A percentile compares a stretch with the other conserved stretches of the same genome.
These are phyloP conservation scores for Candida dubliniensis DNA, from an alignment of 1,139 yeast genomes.

Conservation along the genomic window DNA sequence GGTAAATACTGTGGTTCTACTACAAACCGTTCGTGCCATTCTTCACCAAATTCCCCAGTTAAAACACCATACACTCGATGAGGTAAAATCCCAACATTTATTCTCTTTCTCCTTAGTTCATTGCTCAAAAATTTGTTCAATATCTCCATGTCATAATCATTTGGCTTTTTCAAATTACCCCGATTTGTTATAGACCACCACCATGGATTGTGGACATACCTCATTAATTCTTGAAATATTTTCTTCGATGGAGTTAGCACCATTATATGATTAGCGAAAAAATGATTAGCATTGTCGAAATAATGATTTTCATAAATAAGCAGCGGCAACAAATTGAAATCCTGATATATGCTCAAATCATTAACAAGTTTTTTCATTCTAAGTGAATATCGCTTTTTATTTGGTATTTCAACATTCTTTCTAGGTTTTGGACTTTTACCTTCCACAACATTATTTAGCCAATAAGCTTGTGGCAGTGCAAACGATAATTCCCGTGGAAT, in stretches of 20 bases:
- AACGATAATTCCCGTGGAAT: conserved; percentile 28
- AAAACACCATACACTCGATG: conserved; percentile 48
- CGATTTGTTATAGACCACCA: conserved; percentile 29
- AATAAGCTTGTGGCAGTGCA: conserved; percentile 42
- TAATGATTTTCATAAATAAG: conserved; percentile 30
- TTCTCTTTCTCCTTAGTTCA: conserved; percentile 19
- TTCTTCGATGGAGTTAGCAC: conserved; percentile 40
- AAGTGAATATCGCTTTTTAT: conserved; percentile 11
- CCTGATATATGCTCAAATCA: conserved; percentile 11
- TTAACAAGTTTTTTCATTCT: conserved; percentile 15
- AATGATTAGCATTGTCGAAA: conserved; percentile 28
- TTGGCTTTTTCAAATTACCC: conserved; percentile 18
- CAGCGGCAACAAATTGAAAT: conserved; percentile 19
- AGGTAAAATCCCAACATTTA: conserved; percentile 41
- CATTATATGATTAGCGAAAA: conserved; percentile 47
- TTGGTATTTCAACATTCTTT: conserved; percentile 19
- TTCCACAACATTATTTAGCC: conserved; percentile 26
- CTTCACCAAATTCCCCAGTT: conserved; percentile 48
- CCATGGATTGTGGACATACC: conserved; percentile 34
- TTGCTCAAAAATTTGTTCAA: conserved; percentile 38
- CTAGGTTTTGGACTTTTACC: conserved; percentile 16
- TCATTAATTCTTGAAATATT: conserved; percentile 28
- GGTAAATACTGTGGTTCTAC: conserved; percentile 38
- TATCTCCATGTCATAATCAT: conserved; percentile 53
- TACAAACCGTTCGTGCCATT: conserved; percentile 23